phyloP scores from a whole-genome alignment of 2,329 filamentous ascomycete species.

The Leptodontidium sp. region DNA sequence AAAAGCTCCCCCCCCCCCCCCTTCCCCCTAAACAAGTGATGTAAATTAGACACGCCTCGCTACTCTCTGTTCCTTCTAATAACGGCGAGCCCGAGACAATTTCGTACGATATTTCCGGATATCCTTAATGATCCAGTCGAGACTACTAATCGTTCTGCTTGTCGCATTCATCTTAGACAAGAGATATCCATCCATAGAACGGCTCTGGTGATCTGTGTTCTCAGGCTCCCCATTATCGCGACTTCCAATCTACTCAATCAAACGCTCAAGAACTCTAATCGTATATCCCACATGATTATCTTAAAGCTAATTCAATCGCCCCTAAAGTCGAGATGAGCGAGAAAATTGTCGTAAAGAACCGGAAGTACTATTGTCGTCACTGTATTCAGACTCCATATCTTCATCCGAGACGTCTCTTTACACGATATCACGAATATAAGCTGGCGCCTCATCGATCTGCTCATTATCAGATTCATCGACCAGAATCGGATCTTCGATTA shows the following conservation, averaged over 20 bases:
- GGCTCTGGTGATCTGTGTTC: background rate
- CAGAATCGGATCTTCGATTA: slow-evolving; percentile 5
- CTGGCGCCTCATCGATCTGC: slow-evolving; percentile 13
- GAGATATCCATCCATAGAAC: slow-evolving; percentile 6
- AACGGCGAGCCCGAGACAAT: slow-evolving; percentile 7
- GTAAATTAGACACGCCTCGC: slow-evolving; percentile 6
- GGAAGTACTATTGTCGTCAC: background rate
- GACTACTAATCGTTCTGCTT: background rate
- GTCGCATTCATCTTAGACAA: slow-evolving; percentile 7
- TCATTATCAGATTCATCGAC: slow-evolving; percentile 16
- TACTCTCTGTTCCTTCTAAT: slow-evolving; percentile 2
- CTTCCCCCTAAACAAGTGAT: background rate
- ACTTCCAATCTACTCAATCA: slow-evolving; percentile 1
- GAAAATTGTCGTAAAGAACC: slow-evolving; percentile 10
- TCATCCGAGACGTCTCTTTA: slow-evolving; percentile 7
- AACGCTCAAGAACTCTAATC: slow-evolving; percentile 3
- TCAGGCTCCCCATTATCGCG: background rate
- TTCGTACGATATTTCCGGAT: background rate
- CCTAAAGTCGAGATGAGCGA: slow-evolving; percentile 13
- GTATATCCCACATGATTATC: slow-evolving; percentile 7
- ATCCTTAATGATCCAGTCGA: background rate
- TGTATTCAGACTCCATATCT: slow-evolving; percentile 14
- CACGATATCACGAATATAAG: slow-evolving; percentile 12
- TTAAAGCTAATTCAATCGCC: slow-evolving; percentile 17
- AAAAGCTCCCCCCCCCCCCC: background rate